Percentiles rank a stretch among this genome's conserved stretches.
Conservation (phyloP, 1,284 basidiomycete genomes). For the Fomitiporia mediterranea region DNA sequence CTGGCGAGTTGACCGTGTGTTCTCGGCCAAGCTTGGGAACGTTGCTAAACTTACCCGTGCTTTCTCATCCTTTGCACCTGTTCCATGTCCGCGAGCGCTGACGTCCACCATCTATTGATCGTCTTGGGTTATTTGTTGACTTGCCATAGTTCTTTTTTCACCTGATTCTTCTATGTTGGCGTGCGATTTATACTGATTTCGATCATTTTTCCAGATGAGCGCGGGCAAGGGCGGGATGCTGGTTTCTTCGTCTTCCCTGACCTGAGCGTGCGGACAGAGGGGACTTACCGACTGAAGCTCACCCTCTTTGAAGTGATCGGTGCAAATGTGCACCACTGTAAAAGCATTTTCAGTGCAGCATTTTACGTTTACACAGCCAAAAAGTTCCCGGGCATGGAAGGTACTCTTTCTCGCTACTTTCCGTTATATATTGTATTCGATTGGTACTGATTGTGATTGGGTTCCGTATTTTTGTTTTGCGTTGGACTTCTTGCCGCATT, state of each 20-base stretch:
- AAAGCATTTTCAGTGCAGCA: conserved; percentile 78
- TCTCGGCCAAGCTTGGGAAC: conserved; percentile 1
- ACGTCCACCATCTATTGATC: no score
- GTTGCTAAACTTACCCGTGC: conserved; percentile 1
- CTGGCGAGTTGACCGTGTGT: neutral
- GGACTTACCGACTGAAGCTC: conserved; percentile 81
- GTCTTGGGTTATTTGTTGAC: no score
- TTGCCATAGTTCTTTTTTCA: no score
- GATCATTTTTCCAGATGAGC: conserved; percentile 10
- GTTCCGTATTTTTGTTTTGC: conserved; percentile 16
- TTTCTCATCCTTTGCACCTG: neutral
- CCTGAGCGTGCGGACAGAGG: conserved; percentile 85
- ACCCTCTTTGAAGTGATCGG: conserved; percentile 91
- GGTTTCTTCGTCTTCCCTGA: conserved; percentile 92
- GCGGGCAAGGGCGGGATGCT: conserved; percentile 49
- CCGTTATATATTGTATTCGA: no score
- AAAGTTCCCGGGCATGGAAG: conserved; percentile 92
- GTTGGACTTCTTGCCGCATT: neutral
- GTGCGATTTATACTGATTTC: neutral
- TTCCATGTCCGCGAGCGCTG: neutral
- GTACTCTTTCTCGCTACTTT: conserved; percentile 33
- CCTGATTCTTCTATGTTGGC: neutral
- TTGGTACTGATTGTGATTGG: neutral
- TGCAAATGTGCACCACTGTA: conserved; percentile 82
- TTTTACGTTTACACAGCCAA: conserved; percentile 93